Evolutionary conservation across 768 basidiomycete genomes (phyloP).

Genomic region (Gautieria morchelliformis): DNA sequence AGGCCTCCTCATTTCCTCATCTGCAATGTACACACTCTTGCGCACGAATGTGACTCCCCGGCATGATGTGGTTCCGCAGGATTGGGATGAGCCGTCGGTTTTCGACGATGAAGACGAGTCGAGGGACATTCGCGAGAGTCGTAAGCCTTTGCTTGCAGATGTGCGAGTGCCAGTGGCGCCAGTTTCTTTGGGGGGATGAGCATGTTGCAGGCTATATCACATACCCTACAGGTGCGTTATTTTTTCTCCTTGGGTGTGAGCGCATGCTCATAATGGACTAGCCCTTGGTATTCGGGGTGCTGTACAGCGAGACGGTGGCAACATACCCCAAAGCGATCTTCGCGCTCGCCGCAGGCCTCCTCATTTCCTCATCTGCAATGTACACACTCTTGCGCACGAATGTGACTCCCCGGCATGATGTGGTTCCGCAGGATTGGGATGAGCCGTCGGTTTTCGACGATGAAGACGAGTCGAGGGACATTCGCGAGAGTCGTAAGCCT

Average conservation of each 20-base stretch:
- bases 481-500: too few species aligned
- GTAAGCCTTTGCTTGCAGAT: too few species aligned
- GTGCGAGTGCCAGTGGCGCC: too few species aligned
- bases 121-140: too few species aligned
- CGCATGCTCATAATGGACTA: constrained; percentile 19
- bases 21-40: constrained; percentile 37
- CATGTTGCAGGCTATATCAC: constrained; percentile 13
- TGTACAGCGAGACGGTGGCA: constrained; percentile 57
- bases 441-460: too few species aligned
- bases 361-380: constrained; percentile 38
- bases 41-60: constrained; percentile 10
- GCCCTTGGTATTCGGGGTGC: constrained; percentile 60
- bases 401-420: neutral
- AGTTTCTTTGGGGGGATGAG: too few species aligned
- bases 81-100: neutral
- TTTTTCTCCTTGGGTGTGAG: constrained; percentile 4
- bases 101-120: too few species aligned
- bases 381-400: constrained; percentile 30
- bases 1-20: constrained; percentile 39
- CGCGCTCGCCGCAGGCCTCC: constrained; percentile 44
- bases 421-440: neutral
- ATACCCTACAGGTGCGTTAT: constrained; percentile 7
- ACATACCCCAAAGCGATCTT: constrained; percentile 64
- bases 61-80: neutral
- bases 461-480: too few species aligned